These are phyloP conservation scores for Russula sp. DNA, from an alignment of 768 basidiomycete genomes.

Conservation along the genomic window DNA sequence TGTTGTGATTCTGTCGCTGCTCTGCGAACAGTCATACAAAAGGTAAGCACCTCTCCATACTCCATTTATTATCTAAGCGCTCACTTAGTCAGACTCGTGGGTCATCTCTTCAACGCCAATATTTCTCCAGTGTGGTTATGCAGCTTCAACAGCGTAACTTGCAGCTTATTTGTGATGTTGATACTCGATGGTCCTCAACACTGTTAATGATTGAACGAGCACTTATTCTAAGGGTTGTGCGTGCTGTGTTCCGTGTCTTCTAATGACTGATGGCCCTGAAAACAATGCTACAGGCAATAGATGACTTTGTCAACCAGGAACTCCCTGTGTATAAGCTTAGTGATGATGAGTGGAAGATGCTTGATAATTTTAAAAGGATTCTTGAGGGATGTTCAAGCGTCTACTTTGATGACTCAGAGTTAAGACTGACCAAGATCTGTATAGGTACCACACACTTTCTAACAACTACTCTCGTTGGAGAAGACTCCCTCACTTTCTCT, in stretches of 20 bases:
- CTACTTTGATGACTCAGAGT: too few relatives aligned
- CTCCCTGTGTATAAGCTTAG: neutral
- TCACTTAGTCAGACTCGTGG: neutral
- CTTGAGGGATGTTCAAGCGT: neutral
- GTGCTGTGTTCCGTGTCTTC: too few relatives aligned
- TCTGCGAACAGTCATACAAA: neutral
- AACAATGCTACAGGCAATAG: too few relatives aligned
- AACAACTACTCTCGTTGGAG: slow-evolving; percentile 1
- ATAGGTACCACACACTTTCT: slow-evolving; percentile 10
- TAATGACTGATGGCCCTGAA: too few relatives aligned
- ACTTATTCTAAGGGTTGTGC: slow-evolving; percentile 21
- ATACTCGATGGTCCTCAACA: slow-evolving; percentile 28
- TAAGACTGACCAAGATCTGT: neutral
- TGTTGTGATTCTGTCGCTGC: neutral
- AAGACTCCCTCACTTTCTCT: neutral
- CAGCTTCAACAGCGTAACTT: neutral
- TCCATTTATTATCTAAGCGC: too few relatives aligned
- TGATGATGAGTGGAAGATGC: neutral
- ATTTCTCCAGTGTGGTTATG: neutral
- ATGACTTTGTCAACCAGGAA: too few relatives aligned
- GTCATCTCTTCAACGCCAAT: neutral
- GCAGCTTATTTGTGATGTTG: slow-evolving; percentile 24
- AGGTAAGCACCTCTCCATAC: neutral
- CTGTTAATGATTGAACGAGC: slow-evolving; percentile 24
- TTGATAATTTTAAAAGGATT: neutral